These are phyloP conservation scores for Pelargonium fulgidum DNA, from an alignment of 441 rosid species.

Conservation along the genomic window DNA sequence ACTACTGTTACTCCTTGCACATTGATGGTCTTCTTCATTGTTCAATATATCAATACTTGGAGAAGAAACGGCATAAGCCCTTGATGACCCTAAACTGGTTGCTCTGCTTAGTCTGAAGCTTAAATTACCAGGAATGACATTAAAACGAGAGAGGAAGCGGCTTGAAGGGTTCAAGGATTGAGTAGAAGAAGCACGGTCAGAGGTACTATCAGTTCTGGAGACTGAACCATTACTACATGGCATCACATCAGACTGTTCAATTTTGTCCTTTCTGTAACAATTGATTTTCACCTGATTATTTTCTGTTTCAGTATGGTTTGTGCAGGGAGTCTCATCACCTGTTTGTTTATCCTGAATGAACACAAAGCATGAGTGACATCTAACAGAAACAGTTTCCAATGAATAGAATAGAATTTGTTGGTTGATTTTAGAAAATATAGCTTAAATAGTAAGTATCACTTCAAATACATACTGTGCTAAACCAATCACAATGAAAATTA, in stretches of 20 bases:
- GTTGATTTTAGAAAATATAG: background rate
- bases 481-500: background rate
- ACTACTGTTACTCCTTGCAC: constrained; percentile 31
- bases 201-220: constrained; percentile 40
- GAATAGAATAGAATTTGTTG: background rate
- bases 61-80: constrained; percentile 47
- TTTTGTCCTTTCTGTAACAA: constrained; percentile 39
- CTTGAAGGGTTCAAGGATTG: constrained; percentile 35
- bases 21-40: constrained; percentile 33
- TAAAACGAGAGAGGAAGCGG: constrained; percentile 73
- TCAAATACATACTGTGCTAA: background rate
- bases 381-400: background rate
- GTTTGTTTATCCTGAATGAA: constrained; percentile 29
- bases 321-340: constrained; percentile 29
- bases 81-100: constrained; percentile 65
- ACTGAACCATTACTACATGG: constrained; percentile 28
- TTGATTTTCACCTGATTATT: constrained; percentile 39
- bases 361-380: constrained; percentile 22
- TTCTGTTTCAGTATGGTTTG: constrained; percentile 23
- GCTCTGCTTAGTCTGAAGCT: constrained; percentile 75
- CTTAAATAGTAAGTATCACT: background rate
- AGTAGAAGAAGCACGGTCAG: constrained; percentile 41
- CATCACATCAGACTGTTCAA: constrained; percentile 29
- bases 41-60: constrained; percentile 32
- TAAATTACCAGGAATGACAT: constrained; percentile 63